phyloP scores from a whole-genome alignment of 495 filamentous ascomycete species.

The Penicillium cinerascens region DNA sequence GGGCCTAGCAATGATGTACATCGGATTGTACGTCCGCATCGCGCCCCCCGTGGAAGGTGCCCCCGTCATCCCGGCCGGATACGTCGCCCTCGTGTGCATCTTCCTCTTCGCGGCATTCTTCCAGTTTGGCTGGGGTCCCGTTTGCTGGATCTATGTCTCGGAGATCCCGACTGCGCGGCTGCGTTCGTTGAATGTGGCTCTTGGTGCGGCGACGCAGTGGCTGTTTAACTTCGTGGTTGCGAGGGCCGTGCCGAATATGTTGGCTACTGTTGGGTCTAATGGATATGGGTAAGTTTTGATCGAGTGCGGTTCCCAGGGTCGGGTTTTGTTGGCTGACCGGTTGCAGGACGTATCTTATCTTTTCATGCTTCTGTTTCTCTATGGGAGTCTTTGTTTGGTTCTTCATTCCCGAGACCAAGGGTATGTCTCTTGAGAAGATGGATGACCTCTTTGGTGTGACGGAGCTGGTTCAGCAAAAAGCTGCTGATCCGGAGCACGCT shows the following conservation, averaged over 20 bases:
- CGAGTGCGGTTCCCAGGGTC: slow-evolving; percentile 26
- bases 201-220: slow-evolving; percentile 64
- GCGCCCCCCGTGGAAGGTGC: slow-evolving; percentile 53
- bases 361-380: slow-evolving; percentile 56
- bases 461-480: slow-evolving; percentile 17
- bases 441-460: slow-evolving; percentile 52
- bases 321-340: slow-evolving; percentile 33
- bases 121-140: slow-evolving; percentile 76
- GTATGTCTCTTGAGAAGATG: slow-evolving; percentile 50
- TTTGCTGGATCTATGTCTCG: slow-evolving; percentile 72
- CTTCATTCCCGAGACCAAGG: slow-evolving; percentile 73
- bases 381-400: slow-evolving; percentile 70
- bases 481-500: slow-evolving; percentile 17
- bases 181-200: slow-evolving; percentile 62
- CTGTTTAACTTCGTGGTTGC: slow-evolving; percentile 42
- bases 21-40: slow-evolving; percentile 75
- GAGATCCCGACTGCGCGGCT: slow-evolving; percentile 72
- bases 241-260: slow-evolving; percentile 38
- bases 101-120: slow-evolving; percentile 74
- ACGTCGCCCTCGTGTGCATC: slow-evolving; percentile 66
- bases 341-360: slow-evolving; percentile 39
- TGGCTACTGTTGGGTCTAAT: slow-evolving; percentile 53
- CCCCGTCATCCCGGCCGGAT: slow-evolving; percentile 55
- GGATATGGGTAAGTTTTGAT: slow-evolving; percentile 52
- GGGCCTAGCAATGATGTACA: slow-evolving; percentile 71